A percentile compares a stretch with the other conserved stretches of the same genome.
Evolutionary conservation across 208 protist species (phyloP).

Genomic region (Jaenimonas drosophilae): DNA sequence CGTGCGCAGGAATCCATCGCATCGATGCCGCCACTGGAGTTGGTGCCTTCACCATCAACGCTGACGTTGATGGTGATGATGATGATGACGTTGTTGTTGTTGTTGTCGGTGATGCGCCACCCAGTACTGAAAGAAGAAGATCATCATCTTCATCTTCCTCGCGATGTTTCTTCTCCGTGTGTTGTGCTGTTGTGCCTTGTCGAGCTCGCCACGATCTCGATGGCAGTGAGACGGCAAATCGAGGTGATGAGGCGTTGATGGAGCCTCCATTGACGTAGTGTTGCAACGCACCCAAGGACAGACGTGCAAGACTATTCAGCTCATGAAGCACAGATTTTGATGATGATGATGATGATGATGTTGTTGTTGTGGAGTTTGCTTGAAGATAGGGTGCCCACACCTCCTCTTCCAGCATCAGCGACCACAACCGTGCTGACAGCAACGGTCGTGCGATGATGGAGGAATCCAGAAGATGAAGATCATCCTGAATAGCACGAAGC

Average conservation of each 20-base stretch:
- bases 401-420: constrained; percentile 31
- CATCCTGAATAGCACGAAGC: constrained; percentile 7
- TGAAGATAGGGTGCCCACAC: constrained; percentile 21
- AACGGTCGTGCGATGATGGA: constrained; percentile 13
- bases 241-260: constrained; percentile 39
- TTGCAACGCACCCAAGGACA: constrained; percentile 42
- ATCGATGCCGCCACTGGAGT: constrained; percentile 9
- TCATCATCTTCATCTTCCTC: too few species aligned
- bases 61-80: too few species aligned
- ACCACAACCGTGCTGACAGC: constrained; percentile 59
- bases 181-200: too few species aligned
- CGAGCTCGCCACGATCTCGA: too few species aligned
- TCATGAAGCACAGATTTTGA: constrained; percentile 4
- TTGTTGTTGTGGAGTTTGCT: neutral
- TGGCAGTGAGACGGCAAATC: constrained; percentile 76
- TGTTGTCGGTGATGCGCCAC: too few species aligned
- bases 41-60: too few species aligned
- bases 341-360: neutral
- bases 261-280: constrained; percentile 44
- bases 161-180: too few species aligned
- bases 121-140: too few species aligned
- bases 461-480: constrained; percentile 12
- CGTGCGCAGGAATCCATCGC: constrained; percentile 62
- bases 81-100: too few species aligned
- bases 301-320: too few species aligned